phyloP scores from a whole-genome alignment of 2,329 filamentous ascomycete genomes.

The Sarocladium strictum region DNA sequence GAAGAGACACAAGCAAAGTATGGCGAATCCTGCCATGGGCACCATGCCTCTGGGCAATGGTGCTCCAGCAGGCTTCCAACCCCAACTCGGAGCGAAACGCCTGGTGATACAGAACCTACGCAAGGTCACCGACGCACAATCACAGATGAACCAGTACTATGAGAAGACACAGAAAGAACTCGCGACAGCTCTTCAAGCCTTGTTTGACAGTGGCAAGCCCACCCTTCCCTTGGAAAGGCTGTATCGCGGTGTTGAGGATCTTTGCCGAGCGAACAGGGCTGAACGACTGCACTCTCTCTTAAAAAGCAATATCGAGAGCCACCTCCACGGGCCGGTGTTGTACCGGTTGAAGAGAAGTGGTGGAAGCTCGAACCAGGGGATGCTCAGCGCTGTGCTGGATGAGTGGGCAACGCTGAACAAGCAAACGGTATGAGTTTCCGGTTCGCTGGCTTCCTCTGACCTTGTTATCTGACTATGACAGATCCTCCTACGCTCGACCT shows the following conservation, averaged over 20 bases:
- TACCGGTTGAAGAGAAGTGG: slow-evolving; percentile 45
- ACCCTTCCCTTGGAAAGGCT: slow-evolving; percentile 78
- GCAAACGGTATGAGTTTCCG: slow-evolving; percentile 57
- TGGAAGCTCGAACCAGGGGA: slow-evolving; percentile 51
- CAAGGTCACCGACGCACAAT: slow-evolving; percentile 41
- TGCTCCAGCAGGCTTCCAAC: slow-evolving; percentile 42
- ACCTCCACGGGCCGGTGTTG: slow-evolving; percentile 59
- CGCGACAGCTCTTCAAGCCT: slow-evolving; percentile 62
- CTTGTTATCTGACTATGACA: slow-evolving; percentile 25
- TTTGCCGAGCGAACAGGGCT: slow-evolving; percentile 74
- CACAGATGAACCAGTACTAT: slow-evolving; percentile 72
- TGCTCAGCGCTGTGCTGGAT: slow-evolving; percentile 49
- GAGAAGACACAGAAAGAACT: slow-evolving; percentile 69
- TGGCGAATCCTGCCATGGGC: slow-evolving; percentile 21
- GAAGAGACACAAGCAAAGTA: slow-evolving; percentile 27
- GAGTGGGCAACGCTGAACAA: slow-evolving; percentile 74
- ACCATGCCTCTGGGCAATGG: slow-evolving; percentile 11
- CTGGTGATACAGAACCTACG: slow-evolving; percentile 92
- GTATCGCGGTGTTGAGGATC: slow-evolving; percentile 85
- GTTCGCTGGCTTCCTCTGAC: not conserved
- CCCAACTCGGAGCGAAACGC: slow-evolving; percentile 72
- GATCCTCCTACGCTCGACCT: slow-evolving; percentile 77
- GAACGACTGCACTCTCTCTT: slow-evolving; percentile 62
- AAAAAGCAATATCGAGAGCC: slow-evolving; percentile 56
- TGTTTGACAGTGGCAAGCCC: slow-evolving; percentile 62